Percentiles rank a stretch among this genome's conserved stretches.
Evolutionary conservation across 495 filamentous ascomycete genomes (phyloP).

Genomic region (Penicillium riverlandense): DNA sequence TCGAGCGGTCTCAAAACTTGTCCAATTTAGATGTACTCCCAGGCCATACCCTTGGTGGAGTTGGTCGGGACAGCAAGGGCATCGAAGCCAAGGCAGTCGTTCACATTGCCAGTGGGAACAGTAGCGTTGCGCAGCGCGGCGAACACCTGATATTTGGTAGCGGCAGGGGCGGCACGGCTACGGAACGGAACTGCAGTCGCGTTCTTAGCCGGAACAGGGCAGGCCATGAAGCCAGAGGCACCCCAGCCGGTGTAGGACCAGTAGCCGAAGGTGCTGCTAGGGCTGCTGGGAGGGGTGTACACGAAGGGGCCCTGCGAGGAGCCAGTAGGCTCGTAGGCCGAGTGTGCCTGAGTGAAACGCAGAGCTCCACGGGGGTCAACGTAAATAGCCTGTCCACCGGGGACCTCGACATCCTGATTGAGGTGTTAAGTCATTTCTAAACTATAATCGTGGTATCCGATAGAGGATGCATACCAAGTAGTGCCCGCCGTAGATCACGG

Average conservation of each 20-base stretch:
- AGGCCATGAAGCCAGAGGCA: conserved; percentile 30
- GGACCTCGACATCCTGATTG: conserved; percentile 43
- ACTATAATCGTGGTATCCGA: not conserved
- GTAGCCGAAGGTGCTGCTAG: conserved; percentile 7
- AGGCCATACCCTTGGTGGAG: conserved; percentile 11
- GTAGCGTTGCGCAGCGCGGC: conserved; percentile 24
- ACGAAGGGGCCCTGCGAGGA: conserved; percentile 38
- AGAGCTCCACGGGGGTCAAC: conserved; percentile 45
- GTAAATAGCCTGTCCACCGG: conserved; percentile 57
- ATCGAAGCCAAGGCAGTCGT: conserved; percentile 27
- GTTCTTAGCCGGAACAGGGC: conserved; percentile 14
- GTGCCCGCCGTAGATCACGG: conserved; percentile 20
- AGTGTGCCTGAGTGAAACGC: conserved; percentile 49
- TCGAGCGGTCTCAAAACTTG: not conserved
- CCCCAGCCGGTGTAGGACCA: conserved; percentile 20
- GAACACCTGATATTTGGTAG: conserved; percentile 27
- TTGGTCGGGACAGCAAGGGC: conserved; percentile 13
- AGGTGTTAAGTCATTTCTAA: conserved; percentile 2
- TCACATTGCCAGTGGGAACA: conserved; percentile 22
- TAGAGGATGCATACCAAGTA: conserved; percentile 7
- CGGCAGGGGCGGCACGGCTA: conserved; percentile 1
- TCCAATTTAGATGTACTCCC: conserved; percentile 26
- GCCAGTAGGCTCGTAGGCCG: conserved; percentile 43
- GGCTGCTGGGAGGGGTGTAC: conserved; percentile 8
- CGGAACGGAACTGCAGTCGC: conserved; percentile 1